Evolutionary conservation across 2,329 filamentous ascomycete species (phyloP).

Genomic region (Trichoderma atroviride): DNA sequence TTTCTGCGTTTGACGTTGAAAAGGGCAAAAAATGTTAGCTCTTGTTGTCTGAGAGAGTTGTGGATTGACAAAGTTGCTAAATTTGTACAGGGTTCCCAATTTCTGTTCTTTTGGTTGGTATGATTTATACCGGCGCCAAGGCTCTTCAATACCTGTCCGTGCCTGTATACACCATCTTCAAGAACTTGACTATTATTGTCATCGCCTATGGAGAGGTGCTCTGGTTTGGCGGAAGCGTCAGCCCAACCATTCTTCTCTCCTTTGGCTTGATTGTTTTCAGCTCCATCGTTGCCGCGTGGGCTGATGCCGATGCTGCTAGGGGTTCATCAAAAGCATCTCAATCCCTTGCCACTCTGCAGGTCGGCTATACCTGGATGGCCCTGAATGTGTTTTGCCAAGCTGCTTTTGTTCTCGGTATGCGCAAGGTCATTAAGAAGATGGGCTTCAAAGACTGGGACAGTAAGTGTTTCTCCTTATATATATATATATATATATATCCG

Average conservation of each 20-base stretch:
- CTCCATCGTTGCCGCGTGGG: constrained; percentile 94
- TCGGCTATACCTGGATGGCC: constrained; percentile 97
- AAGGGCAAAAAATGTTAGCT: constrained; percentile 88
- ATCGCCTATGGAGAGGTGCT: constrained; percentile 98
- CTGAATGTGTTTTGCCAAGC: constrained; percentile 95
- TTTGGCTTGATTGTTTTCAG: constrained; percentile 97
- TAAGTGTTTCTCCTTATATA: constrained; percentile 55
- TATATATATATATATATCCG: neutral
- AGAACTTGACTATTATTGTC: constrained; percentile 98
- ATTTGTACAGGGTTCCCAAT: constrained; percentile 81
- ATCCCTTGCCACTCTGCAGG: constrained; percentile 85
- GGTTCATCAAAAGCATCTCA: constrained; percentile 65
- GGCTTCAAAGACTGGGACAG: constrained; percentile 99
- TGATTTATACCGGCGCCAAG: constrained; percentile 98
- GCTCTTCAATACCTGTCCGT: constrained; percentile 95
- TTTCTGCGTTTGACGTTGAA: constrained; percentile 78
- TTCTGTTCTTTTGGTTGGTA: constrained; percentile 91
- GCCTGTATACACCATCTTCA: constrained; percentile 99
- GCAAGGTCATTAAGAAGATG: constrained; percentile 98
- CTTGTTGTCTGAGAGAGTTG: neutral
- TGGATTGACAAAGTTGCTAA: constrained; percentile 29
- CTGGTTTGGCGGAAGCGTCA: constrained; percentile 95
- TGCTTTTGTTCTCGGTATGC: constrained; percentile 87
- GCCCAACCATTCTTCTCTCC: constrained; percentile 82
- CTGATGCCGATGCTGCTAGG: constrained; percentile 87